These are phyloP conservation scores for Exserohilum rostratum DNA, from an alignment of 2,329 filamentous ascomycete species.

Conservation along the genomic window DNA sequence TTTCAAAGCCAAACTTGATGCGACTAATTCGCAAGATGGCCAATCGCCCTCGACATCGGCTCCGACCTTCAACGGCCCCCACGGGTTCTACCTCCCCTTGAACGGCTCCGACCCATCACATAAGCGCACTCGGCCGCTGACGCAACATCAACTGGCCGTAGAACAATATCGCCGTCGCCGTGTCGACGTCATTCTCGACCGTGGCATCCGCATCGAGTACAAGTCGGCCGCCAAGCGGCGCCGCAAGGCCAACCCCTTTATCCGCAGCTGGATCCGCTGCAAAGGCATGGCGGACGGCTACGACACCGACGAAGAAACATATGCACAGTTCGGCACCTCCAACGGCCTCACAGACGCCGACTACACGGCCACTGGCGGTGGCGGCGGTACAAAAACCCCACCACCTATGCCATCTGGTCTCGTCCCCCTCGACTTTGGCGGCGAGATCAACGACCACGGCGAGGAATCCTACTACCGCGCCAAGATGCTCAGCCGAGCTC, in stretches of 20 bases:
- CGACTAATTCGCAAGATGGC: conserved; percentile 39
- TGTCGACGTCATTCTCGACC: conserved; percentile 81
- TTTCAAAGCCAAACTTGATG: conserved; percentile 46
- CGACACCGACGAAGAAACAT: conserved; percentile 53
- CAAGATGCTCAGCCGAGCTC: conserved; percentile 67
- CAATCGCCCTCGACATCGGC: conserved; percentile 41
- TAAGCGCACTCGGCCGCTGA: conserved; percentile 73
- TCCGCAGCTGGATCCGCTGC: conserved; percentile 70
- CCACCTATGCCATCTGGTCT: conserved; percentile 59
- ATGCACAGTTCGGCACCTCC: conserved; percentile 18
- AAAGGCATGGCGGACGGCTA: conserved; percentile 55
- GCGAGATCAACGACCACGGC: conserved; percentile 74
- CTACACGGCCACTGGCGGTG: neutral
- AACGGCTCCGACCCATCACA: conserved; percentile 55
- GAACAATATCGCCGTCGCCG: conserved; percentile 78
- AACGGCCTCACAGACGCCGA: neutral
- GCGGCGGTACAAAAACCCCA: conserved; percentile 34
- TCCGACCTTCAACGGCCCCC: conserved; percentile 57
- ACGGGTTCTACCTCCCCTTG: conserved; percentile 57
- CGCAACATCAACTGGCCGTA: conserved; percentile 80
- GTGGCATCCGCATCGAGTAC: conserved; percentile 72
- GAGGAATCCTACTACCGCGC: conserved; percentile 73
- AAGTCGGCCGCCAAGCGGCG: conserved; percentile 67
- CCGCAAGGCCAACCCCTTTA: conserved; percentile 68
- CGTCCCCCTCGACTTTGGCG: conserved; percentile 59